These are phyloP conservation scores for Phoenix roebelenii DNA, from an alignment of 176 grass and related monocot species.

Conservation along the genomic window DNA sequence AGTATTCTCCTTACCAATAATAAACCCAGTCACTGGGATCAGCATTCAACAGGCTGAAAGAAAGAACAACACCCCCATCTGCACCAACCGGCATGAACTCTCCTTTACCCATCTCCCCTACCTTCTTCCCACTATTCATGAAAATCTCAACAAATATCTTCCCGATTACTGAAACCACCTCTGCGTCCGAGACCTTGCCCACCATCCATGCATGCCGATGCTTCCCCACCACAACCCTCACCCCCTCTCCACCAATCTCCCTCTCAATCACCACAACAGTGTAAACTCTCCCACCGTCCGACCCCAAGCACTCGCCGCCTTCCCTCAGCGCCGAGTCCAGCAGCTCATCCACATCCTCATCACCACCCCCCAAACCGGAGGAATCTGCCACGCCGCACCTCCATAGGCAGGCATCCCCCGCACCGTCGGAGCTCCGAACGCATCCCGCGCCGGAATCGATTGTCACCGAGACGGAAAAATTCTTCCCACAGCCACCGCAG, in stretches of 20 bases:
- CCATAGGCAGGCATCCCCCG: constrained; percentile 31
- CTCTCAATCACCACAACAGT: constrained; percentile 50
- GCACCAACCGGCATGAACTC: constrained; percentile 91
- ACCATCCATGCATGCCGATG: constrained; percentile 78
- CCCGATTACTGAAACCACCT: constrained; percentile 26
- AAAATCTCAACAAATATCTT: constrained; percentile 66
- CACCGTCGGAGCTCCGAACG: constrained; percentile 8
- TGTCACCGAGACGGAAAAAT: constrained; percentile 52
- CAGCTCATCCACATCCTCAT: constrained; percentile 66
- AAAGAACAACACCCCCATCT: constrained; percentile 73
- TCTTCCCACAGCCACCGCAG: constrained; percentile 17
- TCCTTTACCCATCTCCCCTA: constrained; percentile 45
- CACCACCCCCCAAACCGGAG: constrained; percentile 15
- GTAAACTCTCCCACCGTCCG: constrained; percentile 43
- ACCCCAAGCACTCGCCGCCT: not conserved
- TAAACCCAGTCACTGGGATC: constrained; percentile 74
- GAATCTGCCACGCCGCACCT: constrained; percentile 26
- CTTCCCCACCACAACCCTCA: constrained; percentile 53
- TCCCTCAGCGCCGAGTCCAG: constrained; percentile 34
- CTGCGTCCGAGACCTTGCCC: constrained; percentile 33
- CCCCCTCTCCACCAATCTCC: constrained; percentile 6
- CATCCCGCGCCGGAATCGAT: constrained; percentile 31
- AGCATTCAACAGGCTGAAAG: constrained; percentile 87
- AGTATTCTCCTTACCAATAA: constrained; percentile 55
- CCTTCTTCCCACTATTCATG: constrained; percentile 45